A percentile compares a stretch with the other conserved stretches of the same genome.
Conservation (phyloP, 345 rosid species). For the Anacardium occidentale region DNA sequence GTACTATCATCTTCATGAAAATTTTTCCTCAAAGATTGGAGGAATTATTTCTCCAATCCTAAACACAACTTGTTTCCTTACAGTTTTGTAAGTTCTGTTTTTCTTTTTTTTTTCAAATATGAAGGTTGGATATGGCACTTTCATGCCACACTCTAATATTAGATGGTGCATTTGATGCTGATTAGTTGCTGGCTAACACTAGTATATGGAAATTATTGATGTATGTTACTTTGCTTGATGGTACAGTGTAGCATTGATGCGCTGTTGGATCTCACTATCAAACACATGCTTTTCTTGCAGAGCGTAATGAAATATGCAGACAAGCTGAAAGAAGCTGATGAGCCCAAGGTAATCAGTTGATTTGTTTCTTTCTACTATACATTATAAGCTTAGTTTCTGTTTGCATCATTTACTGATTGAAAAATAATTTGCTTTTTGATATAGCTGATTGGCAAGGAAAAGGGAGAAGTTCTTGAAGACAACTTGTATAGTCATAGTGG, state of each 20-base stretch:
- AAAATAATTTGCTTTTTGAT: slow-evolving; percentile 19
- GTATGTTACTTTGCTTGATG: slow-evolving; percentile 15
- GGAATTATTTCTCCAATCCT: too few species aligned
- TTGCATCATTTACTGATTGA: slow-evolving; percentile 11
- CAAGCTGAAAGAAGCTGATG: slow-evolving; percentile 60
- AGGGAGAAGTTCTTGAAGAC: slow-evolving; percentile 33
- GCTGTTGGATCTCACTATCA: slow-evolving; percentile 75
- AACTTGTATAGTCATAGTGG: slow-evolving; percentile 11
- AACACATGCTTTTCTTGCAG: slow-evolving; percentile 90
- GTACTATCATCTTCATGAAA: background rate
- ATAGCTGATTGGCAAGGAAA: slow-evolving; percentile 42
- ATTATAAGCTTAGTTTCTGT: slow-evolving; percentile 15
- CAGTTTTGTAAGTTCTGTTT: too few species aligned
- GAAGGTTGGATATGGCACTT: too few species aligned
- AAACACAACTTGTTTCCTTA: too few species aligned
- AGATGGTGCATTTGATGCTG: background rate
- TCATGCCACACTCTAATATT: too few species aligned
- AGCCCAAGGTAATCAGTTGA: slow-evolving; percentile 55
- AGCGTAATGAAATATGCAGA: slow-evolving; percentile 75
- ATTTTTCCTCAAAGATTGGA: background rate
- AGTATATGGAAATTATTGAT: slow-evolving; percentile 8
- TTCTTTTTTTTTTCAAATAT: too few species aligned
- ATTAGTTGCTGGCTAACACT: background rate
- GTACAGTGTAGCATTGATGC: slow-evolving; percentile 86
- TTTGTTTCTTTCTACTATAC: slow-evolving; percentile 1